A percentile compares a stretch with the other conserved stretches of the same genome.
These are phyloP conservation scores for Senna siamea DNA, from an alignment of 306 rosid genomes.

Conservation along the genomic window DNA sequence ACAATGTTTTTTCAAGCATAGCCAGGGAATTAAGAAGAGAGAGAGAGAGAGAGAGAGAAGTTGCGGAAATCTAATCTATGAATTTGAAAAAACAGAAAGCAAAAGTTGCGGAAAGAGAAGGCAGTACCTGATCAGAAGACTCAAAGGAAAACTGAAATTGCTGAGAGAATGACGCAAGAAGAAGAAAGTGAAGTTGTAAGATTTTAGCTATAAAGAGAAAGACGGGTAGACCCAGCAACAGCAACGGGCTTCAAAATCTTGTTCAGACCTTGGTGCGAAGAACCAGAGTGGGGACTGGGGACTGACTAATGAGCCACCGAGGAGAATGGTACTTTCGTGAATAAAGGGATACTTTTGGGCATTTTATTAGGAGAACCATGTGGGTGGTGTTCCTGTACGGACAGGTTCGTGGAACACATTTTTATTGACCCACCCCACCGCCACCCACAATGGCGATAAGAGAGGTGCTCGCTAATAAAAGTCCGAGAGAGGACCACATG, in stretches of 20 bases:
- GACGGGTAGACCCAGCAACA: not conserved
- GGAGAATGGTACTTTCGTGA: conserved; percentile 25
- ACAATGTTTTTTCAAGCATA: not conserved
- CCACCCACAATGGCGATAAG: not conserved
- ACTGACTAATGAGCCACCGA: not conserved
- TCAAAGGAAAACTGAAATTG: not conserved
- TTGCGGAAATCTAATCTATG: not conserved
- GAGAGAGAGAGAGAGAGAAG: conserved; percentile 17
- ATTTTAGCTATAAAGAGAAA: not conserved
- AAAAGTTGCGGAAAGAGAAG: not conserved
- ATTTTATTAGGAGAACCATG: too few relatives aligned
- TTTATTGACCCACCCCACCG: not conserved
- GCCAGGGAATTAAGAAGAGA: not conserved
- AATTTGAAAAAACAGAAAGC: not conserved
- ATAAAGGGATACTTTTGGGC: not conserved
- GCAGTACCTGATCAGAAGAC: conserved; percentile 38
- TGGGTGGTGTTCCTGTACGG: not conserved
- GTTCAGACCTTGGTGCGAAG: conserved; percentile 1
- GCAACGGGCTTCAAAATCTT: conserved; percentile 17
- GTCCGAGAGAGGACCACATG: not conserved
- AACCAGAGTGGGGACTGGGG: not conserved
- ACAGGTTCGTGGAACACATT: not conserved
- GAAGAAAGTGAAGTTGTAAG: not conserved
- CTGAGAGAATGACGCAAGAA: conserved; percentile 36
- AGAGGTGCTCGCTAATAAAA: not conserved